phyloP scores from a whole-genome alignment of 1,284 basidiomycete species.

The Rhodotorula sp. region DNA sequence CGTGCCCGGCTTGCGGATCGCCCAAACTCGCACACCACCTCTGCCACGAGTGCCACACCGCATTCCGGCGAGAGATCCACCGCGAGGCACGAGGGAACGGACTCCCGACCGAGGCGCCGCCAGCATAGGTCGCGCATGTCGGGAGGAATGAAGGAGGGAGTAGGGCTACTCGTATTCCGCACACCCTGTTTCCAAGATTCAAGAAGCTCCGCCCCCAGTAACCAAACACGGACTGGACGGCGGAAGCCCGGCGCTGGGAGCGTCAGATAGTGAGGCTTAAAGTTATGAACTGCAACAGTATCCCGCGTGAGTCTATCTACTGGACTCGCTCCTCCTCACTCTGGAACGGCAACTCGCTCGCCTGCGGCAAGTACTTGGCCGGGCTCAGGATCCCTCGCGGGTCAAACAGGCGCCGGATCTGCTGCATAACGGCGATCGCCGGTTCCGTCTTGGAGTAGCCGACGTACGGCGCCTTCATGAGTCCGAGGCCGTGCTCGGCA shows the following conservation, averaged over 20 bases:
- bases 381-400: slow-evolving; percentile 89
- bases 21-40: slow-evolving; percentile 87
- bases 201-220: no score
- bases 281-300: no score
- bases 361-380: slow-evolving; percentile 46
- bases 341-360: slow-evolving; percentile 9
- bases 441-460: slow-evolving; percentile 79
- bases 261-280: no score
- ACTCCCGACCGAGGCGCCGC: not conserved
- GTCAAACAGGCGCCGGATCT: slow-evolving; percentile 87
- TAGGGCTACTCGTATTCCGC: no score
- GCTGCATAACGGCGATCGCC: slow-evolving; percentile 84
- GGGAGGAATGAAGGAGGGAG: not conserved
- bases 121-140: not conserved
- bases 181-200: no score
- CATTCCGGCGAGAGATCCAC: slow-evolving; percentile 62
- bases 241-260: no score
- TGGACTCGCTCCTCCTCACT: not conserved
- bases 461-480: slow-evolving; percentile 84
- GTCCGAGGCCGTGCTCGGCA: slow-evolving; percentile 92
- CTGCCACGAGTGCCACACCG: slow-evolving; percentile 79
- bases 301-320: not conserved
- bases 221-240: no score
- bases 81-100: slow-evolving; percentile 27
- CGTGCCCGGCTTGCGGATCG: slow-evolving; percentile 85